Percentiles rank a stretch among this genome's conserved stretches.
Conservation (phyloP, 1,284 basidiomycete species). For the Waitea zeae region DNA sequence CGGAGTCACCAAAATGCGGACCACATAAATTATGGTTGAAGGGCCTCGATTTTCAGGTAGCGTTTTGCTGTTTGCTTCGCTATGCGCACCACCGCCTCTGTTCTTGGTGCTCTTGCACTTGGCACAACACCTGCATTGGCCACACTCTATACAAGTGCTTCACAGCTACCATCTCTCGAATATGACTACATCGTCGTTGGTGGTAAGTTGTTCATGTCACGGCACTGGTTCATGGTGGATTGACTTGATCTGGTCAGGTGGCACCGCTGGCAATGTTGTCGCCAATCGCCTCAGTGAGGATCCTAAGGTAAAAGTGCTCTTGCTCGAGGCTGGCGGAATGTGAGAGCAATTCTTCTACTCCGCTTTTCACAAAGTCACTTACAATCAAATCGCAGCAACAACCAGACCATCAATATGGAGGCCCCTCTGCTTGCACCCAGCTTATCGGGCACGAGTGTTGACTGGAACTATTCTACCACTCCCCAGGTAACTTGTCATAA, state of each 20-base stretch:
- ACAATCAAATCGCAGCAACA: conserved; percentile 10
- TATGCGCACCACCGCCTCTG: no score
- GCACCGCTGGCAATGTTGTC: conserved; percentile 8
- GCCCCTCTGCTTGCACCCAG: conserved; percentile 11
- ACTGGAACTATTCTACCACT: conserved; percentile 20
- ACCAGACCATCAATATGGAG: conserved; percentile 8
- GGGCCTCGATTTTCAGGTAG: no score
- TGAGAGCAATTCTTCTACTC: neutral
- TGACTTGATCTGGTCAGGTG: conserved; percentile 1
- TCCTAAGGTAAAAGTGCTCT: conserved; percentile 6
- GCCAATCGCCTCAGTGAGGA: conserved; percentile 10
- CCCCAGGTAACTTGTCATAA: no score
- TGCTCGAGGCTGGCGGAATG: conserved; percentile 10
- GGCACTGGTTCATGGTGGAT: neutral
- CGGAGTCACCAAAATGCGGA: no score
- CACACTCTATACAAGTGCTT: neutral
- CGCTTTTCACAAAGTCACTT: neutral
- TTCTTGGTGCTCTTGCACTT: no score
- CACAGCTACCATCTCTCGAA: neutral
- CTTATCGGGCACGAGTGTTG: conserved; percentile 9
- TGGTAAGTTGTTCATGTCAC: neutral
- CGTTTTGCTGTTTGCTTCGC: no score
- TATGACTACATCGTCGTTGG: conserved; percentile 5
- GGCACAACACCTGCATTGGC: neutral
- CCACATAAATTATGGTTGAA: no score